A percentile compares a stretch with the other conserved stretches of the same genome.
Conservation (phyloP, 768 basidiomycete genomes). For the Calocera viscosa region DNA sequence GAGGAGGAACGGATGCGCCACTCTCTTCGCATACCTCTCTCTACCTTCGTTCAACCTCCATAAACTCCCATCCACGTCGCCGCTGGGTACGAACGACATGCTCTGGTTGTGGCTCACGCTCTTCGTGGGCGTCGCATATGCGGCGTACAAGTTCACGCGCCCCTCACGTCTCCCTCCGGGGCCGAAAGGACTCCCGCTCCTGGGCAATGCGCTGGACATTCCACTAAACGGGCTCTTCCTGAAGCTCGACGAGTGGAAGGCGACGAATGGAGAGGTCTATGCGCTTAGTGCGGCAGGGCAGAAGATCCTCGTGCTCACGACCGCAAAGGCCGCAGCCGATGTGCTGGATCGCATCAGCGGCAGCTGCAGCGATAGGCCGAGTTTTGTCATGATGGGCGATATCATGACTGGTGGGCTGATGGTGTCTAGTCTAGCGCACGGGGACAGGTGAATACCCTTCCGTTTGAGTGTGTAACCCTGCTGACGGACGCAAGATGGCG, state of each 20-base stretch:
- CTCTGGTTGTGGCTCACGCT: slow-evolving; percentile 24
- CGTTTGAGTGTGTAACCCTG: neutral
- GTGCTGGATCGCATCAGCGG: slow-evolving; percentile 5
- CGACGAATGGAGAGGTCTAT: neutral
- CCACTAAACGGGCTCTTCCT: slow-evolving; percentile 7
- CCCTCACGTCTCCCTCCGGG: slow-evolving; percentile 11
- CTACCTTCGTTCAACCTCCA: neutral
- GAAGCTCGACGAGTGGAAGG: slow-evolving; percentile 3
- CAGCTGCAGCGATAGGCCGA: neutral
- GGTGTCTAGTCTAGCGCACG: neutral
- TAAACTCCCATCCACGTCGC: neutral
- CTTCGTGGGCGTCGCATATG: slow-evolving; percentile 21
- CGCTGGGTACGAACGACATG: slow-evolving; percentile 10
- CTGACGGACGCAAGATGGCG: neutral
- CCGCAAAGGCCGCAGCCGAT: neutral
- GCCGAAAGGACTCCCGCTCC: neutral
- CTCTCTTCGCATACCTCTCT: neutral
- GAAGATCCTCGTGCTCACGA: slow-evolving; percentile 5
- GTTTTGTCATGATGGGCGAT: slow-evolving; percentile 1
- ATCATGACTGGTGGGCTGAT: neutral
- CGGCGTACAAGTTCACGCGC: slow-evolving; percentile 14
- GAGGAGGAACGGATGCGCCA: neutral
- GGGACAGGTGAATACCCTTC: neutral
- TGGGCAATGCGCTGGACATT: slow-evolving; percentile 14
- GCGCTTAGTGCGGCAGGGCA: neutral